Percentiles rank a stretch among this genome's conserved stretches.
phyloP scores from a whole-genome alignment of 352 stramenopile genomes.

The Globisporangium perplexum region DNA sequence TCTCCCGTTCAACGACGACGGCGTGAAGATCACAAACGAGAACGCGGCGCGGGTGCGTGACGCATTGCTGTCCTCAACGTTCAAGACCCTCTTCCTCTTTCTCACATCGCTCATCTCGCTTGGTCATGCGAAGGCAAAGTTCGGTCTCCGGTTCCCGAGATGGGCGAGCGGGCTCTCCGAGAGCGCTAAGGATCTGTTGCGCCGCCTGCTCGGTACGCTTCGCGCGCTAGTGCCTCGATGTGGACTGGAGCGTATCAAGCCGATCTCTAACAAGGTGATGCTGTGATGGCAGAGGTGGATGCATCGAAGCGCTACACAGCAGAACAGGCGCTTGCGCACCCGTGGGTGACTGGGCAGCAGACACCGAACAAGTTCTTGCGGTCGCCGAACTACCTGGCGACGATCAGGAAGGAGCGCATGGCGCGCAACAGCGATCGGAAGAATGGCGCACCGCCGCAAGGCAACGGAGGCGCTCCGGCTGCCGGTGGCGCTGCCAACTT shows the following conservation, averaged over 20 bases:
- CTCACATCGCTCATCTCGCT: not conserved
- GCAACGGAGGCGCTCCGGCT: conserved; percentile 2
- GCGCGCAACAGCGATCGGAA: conserved; percentile 5
- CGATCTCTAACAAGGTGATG: not conserved
- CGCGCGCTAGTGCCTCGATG: not conserved
- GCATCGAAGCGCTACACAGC: conserved; percentile 72
- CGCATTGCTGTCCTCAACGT: conserved; percentile 10
- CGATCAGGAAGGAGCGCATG: conserved; percentile 70
- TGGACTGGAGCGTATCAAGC: not conserved
- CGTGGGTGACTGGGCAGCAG: conserved; percentile 81
- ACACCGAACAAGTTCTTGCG: conserved; percentile 86
- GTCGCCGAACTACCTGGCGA: conserved; percentile 81
- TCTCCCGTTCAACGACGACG: conserved; percentile 98
- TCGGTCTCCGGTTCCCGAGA: conserved; percentile 91
- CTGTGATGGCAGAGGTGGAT: conserved; percentile 55
- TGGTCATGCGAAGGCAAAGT: conserved; percentile 67
- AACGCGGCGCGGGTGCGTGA: conserved; percentile 57
- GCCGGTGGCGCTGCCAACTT: conserved; percentile 11
- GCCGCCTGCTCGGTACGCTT: conserved; percentile 58
- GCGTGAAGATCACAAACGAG: conserved; percentile 73
- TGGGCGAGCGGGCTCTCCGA: conserved; percentile 89
- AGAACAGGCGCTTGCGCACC: conserved; percentile 76
- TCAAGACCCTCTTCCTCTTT: no score
- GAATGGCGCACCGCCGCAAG: not conserved
- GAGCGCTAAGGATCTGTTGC: conserved; percentile 81